Base-by-base conservation (phyloP, 441 rosid genomes). In the Melastoma candidum region DNA sequence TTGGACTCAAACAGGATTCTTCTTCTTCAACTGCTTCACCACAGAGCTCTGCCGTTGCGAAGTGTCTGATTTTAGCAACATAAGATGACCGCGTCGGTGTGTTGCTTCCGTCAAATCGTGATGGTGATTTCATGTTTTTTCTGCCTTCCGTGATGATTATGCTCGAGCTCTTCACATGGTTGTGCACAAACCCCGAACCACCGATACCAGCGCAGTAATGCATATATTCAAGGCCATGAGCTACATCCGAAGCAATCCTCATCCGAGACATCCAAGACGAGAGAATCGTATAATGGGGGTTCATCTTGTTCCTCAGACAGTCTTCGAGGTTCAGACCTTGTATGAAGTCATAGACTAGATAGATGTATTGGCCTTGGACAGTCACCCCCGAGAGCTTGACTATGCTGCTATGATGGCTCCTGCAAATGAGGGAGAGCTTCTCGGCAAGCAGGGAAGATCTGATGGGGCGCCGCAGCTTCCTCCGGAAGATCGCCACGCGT, bases 251-350 rank as follows among this genome's bases (percentile, higher is more conserved):
- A 46, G 56, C 67, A 12, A 63, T 55, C 67, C 56, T 43, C 61
- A 63, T 63, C 61, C 67, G 50, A n/a, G 56, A 56, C 48, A 63
- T 45, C 67, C 67, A 63, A 17, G 25, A 46, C 13, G 67, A 56
- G 49, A 63, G 61, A 12, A 63, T 49, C n/a, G 67, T 63, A 46
- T 41, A 63, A 13, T 46, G 47, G 24, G 55, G 61, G 36, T 63
- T 63, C 51, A 44, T 11, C 26, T 2, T 49, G 53, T 51, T 63
- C 46, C 67, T 55, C 56, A 63, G 49, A 46, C 67, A 63, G 7
- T 63, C 67, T 6, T 46, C 48, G 13, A 56, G 47, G 26, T 26
- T 63, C 26, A 56, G 60, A 11, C 61, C 67, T 36, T 44, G 26
- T 3, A 63, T 60, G 50, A 12, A 63, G 32, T 63, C 61, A 26